Evolutionary conservation across 169 alveolate species (phyloP), one percentile per base, ranked within the genome.

Genomic region (Toxoplasma gondii): DNA sequence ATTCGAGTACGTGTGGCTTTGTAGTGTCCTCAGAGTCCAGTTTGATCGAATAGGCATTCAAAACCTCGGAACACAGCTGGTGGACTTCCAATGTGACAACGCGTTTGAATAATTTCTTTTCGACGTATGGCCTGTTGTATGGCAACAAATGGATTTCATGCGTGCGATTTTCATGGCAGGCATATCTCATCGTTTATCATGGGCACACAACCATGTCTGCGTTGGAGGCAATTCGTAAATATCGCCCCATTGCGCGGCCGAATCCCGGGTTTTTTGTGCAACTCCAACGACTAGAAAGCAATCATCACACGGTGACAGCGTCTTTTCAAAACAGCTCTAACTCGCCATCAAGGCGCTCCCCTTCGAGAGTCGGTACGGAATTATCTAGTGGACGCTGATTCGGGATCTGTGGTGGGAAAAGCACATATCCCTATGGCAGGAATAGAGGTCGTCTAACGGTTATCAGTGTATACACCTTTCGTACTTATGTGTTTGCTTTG

Each of bases 241-340:
- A 91, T 80, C 88, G 94, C 44, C 94, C 94, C 19, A 91, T 91
- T 45, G 94, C 94, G 31, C 74, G 94, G 67, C 94, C 94, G 9
- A 91, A 91, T 49, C 22, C 36, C 12, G 94, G 94, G n/a, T 91
- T 91, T 91, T 54, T 91, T 19, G 90, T 70, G 34, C 94, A 91
- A 80, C 94, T 91, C 49, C 91, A 38, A 91, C 81, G 36, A 17
- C 91, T 91, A 38, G 94, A 91, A 78, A 53, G 34, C 87, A 16
- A 12, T 19, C 87, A 44, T 19, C 87, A 78, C 16, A 34, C 43
- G 27, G 45, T 78, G 27, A 44, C 87, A 38, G 44, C 39, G 45
- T 22, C 87, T 34, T 44, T 31, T 19, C 87, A 78, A 34, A 34
- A 17, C 78, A 64, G 78, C 78, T 29, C 78, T 9, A 24, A 0